Evolutionary conservation across 1,284 basidiomycete genomes (phyloP), one percentile per base, ranked within the genome.

Genomic region (Cutaneotrichosporon dermatis): DNA sequence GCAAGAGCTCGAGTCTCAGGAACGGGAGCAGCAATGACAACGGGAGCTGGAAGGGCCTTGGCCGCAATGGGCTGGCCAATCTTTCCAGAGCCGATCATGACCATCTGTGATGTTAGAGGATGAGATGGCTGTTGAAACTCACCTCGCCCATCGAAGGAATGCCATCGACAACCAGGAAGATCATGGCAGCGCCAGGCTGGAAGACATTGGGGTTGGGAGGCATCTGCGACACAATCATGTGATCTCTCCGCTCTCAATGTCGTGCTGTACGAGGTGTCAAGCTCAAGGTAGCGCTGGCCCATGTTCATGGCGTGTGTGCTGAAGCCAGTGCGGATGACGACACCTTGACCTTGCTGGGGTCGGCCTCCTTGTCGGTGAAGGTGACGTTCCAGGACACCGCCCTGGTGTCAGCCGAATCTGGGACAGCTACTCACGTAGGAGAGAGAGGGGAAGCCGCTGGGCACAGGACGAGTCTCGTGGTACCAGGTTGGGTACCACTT

Each of bases 231-330:
- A 88, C 88, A 75, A 89, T 87, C 45, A 94, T 81, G 82, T 83
- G 12, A 87, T 86, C n/a, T 83, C 84, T 10, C 89, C 89, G 11
- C 67, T 67, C 68, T 90, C 84, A 36, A 76, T 76, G 72, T 89
- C 84, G 65, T 90, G 87, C 1, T 88, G 80, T 86, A 95, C 86
- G 80, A 85, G 85, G 78, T 92, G 16, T 64, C 88, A 55, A 92
- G 92, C 66, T 79, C 91, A 63, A 92, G 70, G 63, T 77, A 79
- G 55, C 76, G 66, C 64, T 79, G 77, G 50, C 77, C 77, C 60
- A 71, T 63, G 64, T 66, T 93, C 86, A 96, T 90, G 40, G 86
- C 90, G 76, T 97, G 94, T 0, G 92, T 97, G 4, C 90, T 90
- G 83, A 94, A 98, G 10, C 95, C 95, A 25, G 87, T 84, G 60